These are phyloP conservation scores for Dipodascus geniculatus DNA, from an alignment of 805 yeast genomes.

Conservation along the genomic window DNA sequence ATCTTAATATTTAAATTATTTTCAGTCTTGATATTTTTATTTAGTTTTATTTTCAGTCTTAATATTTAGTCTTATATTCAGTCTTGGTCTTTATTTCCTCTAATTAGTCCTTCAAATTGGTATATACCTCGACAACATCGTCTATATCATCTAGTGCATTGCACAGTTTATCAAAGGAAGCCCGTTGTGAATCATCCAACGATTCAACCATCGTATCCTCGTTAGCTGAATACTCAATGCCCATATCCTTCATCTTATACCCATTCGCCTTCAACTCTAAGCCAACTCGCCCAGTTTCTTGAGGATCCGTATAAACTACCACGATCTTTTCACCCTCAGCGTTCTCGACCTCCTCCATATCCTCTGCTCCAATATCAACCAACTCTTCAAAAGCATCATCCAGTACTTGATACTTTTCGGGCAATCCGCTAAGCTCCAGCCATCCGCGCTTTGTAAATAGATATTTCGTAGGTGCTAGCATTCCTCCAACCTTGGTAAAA, in stretches of 20 bases:
- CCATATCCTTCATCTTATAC: conserved; percentile 57
- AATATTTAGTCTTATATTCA: too few relatives aligned
- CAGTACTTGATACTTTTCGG: conserved; percentile 18
- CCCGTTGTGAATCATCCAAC: conserved; percentile 30
- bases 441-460: conserved; percentile 73
- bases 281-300: conserved; percentile 51
- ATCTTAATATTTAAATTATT: too few relatives aligned
- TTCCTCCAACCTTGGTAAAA: conserved; percentile 48
- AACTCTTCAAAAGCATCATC: conserved; percentile 68
- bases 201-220: conserved; percentile 33
- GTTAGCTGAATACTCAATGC: conserved; percentile 55
- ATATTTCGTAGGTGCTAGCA: conserved; percentile 65
- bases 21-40: too few relatives aligned
- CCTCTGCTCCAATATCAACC: conserved; percentile 60
- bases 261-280: conserved; percentile 36
- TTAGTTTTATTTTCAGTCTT: too few relatives aligned
- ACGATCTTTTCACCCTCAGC: conserved; percentile 28
- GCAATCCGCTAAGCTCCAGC: conserved; percentile 36
- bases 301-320: conserved; percentile 49
- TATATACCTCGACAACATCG: conserved; percentile 72
- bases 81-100: too few relatives aligned
- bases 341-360: conserved; percentile 29
- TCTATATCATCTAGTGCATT: conserved; percentile 60
- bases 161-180: conserved; percentile 45
- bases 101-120: conserved; percentile 54